These are phyloP conservation scores for Ogataea saltuana DNA, from an alignment of 805 yeast species.

Conservation along the genomic window DNA sequence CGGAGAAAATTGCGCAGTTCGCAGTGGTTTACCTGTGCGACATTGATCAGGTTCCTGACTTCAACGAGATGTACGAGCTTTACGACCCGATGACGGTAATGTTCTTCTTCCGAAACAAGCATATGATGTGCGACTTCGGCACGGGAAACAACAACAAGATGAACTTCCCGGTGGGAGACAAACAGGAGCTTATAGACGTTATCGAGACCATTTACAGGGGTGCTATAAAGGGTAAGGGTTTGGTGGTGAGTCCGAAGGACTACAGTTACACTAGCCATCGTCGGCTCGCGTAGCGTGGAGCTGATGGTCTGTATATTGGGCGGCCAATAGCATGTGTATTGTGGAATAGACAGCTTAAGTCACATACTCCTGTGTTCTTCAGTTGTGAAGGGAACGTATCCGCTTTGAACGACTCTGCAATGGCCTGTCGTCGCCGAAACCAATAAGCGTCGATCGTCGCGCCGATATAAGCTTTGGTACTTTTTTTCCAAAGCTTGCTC, in stretches of 20 bases:
- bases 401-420: neutral
- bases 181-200: conserved; percentile 89
- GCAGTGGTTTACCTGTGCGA: conserved; percentile 89
- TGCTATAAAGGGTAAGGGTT: conserved; percentile 88
- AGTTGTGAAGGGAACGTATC: neutral
- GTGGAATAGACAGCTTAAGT: neutral
- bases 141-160: conserved; percentile 96
- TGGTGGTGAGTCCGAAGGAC: conserved; percentile 81
- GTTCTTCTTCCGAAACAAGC: conserved; percentile 92
- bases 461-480: neutral
- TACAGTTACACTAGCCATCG: conserved; percentile 43
- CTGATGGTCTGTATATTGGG: neutral
- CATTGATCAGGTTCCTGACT: conserved; percentile 85
- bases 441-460: conserved; percentile 9
- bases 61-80: conserved; percentile 85
- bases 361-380: too few species aligned
- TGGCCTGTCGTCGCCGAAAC: neutral
- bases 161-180: conserved; percentile 74
- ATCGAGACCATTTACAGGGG: conserved; percentile 89
- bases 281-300: conserved; percentile 3
- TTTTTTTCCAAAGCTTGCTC: neutral
- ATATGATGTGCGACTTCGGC: conserved; percentile 98
- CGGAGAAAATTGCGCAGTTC: conserved; percentile 83
- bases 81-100: conserved; percentile 89
- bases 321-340: too few species aligned